Base-by-base conservation (phyloP, 208 protist species). In the Angomonas desouzai region DNA sequence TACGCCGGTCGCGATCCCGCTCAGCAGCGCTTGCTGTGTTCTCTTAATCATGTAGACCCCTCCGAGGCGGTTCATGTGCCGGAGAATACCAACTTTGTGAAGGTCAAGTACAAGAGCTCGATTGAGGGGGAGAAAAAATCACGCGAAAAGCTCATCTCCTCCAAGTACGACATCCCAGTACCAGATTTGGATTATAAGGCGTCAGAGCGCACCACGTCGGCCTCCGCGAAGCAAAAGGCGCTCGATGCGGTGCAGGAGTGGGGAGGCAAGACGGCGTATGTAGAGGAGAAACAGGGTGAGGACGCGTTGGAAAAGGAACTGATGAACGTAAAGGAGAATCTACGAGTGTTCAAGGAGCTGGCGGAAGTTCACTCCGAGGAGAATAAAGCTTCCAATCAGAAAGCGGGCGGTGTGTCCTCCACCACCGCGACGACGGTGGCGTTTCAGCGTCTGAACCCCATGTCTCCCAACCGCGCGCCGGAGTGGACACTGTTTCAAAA, bases 401-500 rank as follows among this genome's bases (percentile, higher is more conserved):
- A 79, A 23, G 81, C 81, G 13, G 77, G 66, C 16, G 89, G 75
- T 2, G 71, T 77, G 11, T 90, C 78, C 34, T 94, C 85, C 25
- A 85, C 89, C 16, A 89, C 89, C 7, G 81, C 85, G 1, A 64
- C 74, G 2, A 81, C 86, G 4, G 76, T 87, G 10, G 72, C 76
- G 9, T 91, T 92, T 66, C 75, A 91, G 56, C 76, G 89, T 1
- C 69, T 95, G 10, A 82, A 95, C 60, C 89, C 89, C 3, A 72
- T 90, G 29, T 92, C 89, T 2, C 89, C 89, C 9, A 92, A 95
- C 65, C 78, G 89, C 13, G 82, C 71, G 7, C 85, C 90, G 2
- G 83, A 96, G 74, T 96, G 90, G 90, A 59, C 79, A 29, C 49
- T 93, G 16, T 96, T 93, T 71, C 72, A 89, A 59, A 70, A 64